These are phyloP conservation scores for Aurifilum marmelostoma DNA, from an alignment of 2,329 filamentous ascomycete genomes.

Conservation along the genomic window DNA sequence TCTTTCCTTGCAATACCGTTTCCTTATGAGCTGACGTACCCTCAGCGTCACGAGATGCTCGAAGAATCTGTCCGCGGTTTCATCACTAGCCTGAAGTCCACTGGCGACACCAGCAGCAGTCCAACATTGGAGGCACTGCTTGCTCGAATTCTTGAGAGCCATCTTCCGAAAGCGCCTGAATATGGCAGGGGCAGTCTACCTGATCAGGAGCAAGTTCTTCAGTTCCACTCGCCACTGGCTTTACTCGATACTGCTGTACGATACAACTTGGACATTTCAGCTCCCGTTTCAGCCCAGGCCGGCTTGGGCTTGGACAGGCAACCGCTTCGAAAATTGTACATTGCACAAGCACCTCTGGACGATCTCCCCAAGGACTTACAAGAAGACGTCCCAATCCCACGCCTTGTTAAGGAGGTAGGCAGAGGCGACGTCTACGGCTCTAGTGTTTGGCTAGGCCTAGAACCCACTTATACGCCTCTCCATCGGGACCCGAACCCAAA, in stretches of 20 bases:
- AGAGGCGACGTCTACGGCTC: slow-evolving; percentile 85
- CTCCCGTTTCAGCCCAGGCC: slow-evolving; percentile 2
- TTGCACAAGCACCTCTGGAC: slow-evolving; percentile 77
- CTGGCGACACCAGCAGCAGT: background rate
- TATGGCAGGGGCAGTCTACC: background rate
- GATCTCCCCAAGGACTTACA: slow-evolving; percentile 67
- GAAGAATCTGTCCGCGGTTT: slow-evolving; percentile 17
- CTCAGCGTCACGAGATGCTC: slow-evolving; percentile 7
- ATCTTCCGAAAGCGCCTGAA: background rate
- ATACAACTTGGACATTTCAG: slow-evolving; percentile 44
- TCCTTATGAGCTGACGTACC: slow-evolving; percentile 28
- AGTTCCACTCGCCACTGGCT: slow-evolving; percentile 63
- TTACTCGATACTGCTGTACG: slow-evolving; percentile 64
- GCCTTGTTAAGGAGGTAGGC: slow-evolving; percentile 63
- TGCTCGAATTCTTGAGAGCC: slow-evolving; percentile 3
- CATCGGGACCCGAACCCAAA: slow-evolving; percentile 96
- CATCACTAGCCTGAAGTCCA: slow-evolving; percentile 11
- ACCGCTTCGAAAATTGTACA: slow-evolving; percentile 63
- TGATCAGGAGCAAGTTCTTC: slow-evolving; percentile 47
- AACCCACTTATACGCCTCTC: slow-evolving; percentile 86
- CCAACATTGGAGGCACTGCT: slow-evolving; percentile 8
- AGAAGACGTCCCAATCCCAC: slow-evolving; percentile 69
- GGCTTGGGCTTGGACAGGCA: background rate
- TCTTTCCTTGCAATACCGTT: slow-evolving; percentile 11
- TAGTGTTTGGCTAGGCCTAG: slow-evolving; percentile 85